phyloP scores from a whole-genome alignment of 169 alveolate genomes.

The Plasmodium coatneyi region DNA sequence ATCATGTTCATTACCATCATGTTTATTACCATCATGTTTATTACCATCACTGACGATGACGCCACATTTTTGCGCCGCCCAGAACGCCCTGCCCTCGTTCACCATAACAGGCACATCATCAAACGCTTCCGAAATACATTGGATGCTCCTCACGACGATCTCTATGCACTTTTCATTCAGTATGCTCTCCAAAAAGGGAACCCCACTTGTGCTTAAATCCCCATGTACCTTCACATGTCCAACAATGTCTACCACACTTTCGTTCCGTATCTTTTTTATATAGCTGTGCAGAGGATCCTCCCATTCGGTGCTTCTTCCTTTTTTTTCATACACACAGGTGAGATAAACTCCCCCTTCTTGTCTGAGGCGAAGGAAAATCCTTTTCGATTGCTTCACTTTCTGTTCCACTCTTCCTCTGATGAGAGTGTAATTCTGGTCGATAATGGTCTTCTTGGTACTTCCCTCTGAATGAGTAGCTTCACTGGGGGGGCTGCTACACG shows the following conservation, averaged over 20 bases:
- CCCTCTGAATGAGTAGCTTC: neutral
- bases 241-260: constrained; percentile 33
- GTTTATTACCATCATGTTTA: neutral
- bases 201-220: neutral
- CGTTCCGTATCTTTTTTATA: constrained; percentile 50
- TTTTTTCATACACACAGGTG: constrained; percentile 51
- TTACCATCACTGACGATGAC: neutral
- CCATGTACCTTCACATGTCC: constrained; percentile 40
- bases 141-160: neutral
- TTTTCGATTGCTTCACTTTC: constrained; percentile 20
- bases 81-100: neutral
- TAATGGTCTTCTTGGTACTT: neutral
- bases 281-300: constrained; percentile 15
- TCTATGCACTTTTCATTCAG: constrained; percentile 19
- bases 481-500: neutral
- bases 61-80: neutral
- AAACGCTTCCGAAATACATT: constrained; percentile 26
- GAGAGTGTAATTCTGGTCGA: neutral
- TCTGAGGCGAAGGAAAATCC: constrained; percentile 51
- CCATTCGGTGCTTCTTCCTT: neutral
- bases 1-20: neutral
- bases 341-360: constrained; percentile 13
- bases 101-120: neutral
- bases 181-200: constrained; percentile 41
- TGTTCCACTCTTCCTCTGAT: constrained; percentile 44